These are phyloP conservation scores for Lepidopterella palustris DNA, from an alignment of 495 filamentous ascomycete species.

Conservation along the genomic window DNA sequence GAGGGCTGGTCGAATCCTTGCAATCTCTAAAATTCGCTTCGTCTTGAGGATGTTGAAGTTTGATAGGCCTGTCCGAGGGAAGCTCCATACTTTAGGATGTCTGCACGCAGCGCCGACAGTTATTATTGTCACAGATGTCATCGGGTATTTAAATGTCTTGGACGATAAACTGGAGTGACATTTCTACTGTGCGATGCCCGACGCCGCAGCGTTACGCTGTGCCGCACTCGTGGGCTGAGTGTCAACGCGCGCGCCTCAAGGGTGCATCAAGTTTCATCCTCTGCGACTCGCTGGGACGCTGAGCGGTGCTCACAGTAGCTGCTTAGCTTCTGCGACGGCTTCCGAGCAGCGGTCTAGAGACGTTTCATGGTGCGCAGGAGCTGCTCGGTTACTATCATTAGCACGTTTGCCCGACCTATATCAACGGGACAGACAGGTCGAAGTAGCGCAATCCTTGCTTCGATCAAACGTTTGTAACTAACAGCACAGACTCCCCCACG, in stretches of 20 bases:
- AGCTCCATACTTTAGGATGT: background rate
- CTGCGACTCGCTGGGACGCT: background rate
- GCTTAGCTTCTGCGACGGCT: too few species aligned
- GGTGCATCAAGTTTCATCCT: background rate
- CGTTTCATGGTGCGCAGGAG: too few species aligned
- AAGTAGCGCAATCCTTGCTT: too few species aligned
- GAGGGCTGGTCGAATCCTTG: background rate
- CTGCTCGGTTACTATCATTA: too few species aligned
- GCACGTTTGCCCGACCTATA: too few species aligned
- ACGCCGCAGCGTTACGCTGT: background rate
- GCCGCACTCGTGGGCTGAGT: background rate
- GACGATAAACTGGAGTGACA: background rate
- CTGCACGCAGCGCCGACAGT: background rate
- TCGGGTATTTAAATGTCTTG: background rate
- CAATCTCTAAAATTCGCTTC: background rate
- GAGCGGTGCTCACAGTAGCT: too few species aligned
- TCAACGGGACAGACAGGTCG: too few species aligned
- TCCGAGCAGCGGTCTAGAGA: too few species aligned
- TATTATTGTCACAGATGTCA: background rate
- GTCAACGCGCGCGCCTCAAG: background rate
- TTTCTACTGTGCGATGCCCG: background rate
- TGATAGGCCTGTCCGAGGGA: background rate
- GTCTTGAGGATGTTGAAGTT: background rate
- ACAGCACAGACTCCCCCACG: too few species aligned
- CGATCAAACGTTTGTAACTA: too few species aligned